Base-by-base conservation (phyloP, 1,284 basidiomycete species). In the Coniferiporia sulphurascens region DNA sequence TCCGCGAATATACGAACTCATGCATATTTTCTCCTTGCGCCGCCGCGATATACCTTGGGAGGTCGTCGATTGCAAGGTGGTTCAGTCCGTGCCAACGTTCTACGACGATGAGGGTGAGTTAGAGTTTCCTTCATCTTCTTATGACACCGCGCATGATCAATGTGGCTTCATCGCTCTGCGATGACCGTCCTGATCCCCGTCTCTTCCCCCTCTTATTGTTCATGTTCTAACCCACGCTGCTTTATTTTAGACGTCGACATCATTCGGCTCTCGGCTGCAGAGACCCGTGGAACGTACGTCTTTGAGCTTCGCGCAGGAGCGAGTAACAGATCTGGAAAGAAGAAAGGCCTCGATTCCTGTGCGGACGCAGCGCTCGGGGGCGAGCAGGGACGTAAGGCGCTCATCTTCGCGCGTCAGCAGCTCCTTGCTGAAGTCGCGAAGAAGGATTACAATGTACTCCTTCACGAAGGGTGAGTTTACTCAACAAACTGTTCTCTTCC, bases 71-170 rank as follows among this genome's bases (percentile, higher is more conserved):
- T 82, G 76, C 66, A 81, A 79, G 65, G 71, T 73, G 21, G 81
- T 91, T 49, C 79, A 85, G 48, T 83, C 87, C 32, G 79, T 89
- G 10, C 76, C 80, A 15, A 81, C 80, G 69, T 86, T 82, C 69
- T 81, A 82, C 64, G 82, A 83, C 44, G 79, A 84, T 59, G 84
- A 87, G 68, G 83, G 83, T 84, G 62, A 32, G 57, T 36, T 35
- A 36, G 9, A n/a, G 44, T 9, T 36, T 22, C 12, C 9, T 50
- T 9, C 46, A 4, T 17, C 41, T 21, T 44, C n/a, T 38, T 19
- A 4, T 41, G 21, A 9, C 43, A 44, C 34, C 50, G 34, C 22
- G 21, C 27, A 27, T 27, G 27, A 27, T 5, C 27, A 27, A 27
- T 27, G 27, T 5, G 27, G 5, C 27, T 27, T 27, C 27, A 5